Base-by-base conservation (phyloP, 768 basidiomycete species). In the Termitomyces sp. region DNA sequence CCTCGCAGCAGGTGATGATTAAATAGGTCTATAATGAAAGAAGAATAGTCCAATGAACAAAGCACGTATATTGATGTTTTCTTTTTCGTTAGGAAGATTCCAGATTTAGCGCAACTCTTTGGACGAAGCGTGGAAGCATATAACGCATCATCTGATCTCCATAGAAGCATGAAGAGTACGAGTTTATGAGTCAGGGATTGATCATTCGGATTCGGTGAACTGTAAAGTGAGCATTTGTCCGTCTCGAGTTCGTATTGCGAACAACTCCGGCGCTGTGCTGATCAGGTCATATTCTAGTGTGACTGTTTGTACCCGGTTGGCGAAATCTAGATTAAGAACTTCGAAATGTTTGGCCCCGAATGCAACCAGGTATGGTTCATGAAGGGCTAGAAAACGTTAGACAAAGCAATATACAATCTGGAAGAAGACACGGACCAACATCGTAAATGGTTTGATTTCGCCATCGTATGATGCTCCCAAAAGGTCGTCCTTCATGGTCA, bases 291-390 rank as follows among this genome's bases (percentile, higher is more conserved):
- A 63, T 8, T 47, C 52, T 24, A 43, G 4, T 22, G 83, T 77
- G 47, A 90, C 85, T 63, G 87, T 84, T 72, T 92, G 90, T 39
- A 85, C 79, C 63, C 89, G 78, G 24, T 77, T 71, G 18, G 86
- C 86, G 0, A 82, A 84, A 62, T 87, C 84, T 27, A 91, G 82
- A 64, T 91, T 79, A 36, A 86, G 82, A 29, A 92, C 83, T 67
- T 92, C 90, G 63, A 92, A 79, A 62, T 88, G 90, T 8, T 79
- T 85, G 8, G 84, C 79, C 62, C 89, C 87, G 67, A 92, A 88
- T 1, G 86, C 90, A 46, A 92, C 74, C 24, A 92, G 81, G 65
- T 88, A 92, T 0, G 90, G 90, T 68, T 87, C 88, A 63, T 85
- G 85, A 27, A 90, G 76, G 3, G 86, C 90, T 92, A 65, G 18